These are phyloP conservation scores for Rusavskia elegans DNA, from an alignment of 495 filamentous ascomycete species.

Conservation along the genomic window DNA sequence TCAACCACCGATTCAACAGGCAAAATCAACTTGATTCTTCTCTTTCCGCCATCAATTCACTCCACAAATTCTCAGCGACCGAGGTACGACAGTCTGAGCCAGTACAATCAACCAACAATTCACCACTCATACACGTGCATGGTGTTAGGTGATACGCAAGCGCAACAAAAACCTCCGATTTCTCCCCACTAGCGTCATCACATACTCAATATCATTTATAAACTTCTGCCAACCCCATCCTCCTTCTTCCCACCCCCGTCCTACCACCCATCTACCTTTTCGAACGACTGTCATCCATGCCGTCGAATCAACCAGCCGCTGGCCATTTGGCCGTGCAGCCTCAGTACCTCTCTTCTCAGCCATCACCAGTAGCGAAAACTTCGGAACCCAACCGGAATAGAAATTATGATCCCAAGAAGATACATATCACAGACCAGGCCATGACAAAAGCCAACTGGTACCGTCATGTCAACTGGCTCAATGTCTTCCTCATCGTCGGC, in stretches of 20 bases:
- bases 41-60: no score
- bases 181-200: neutral
- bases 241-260: neutral
- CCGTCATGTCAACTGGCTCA: constrained; percentile 94
- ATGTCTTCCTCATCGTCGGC: constrained; percentile 72
- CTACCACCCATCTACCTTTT: neutral
- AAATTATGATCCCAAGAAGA: constrained; percentile 31
- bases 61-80: no score
- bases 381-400: constrained; percentile 16
- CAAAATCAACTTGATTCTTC: no score
- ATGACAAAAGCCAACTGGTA: constrained; percentile 84
- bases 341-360: constrained; percentile 15
- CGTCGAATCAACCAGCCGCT: constrained; percentile 14
- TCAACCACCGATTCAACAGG: no score
- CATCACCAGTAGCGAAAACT: constrained; percentile 12
- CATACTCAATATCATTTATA: no score
- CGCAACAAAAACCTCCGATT: neutral
- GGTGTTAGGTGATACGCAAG: neutral
- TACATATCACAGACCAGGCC: constrained; percentile 42
- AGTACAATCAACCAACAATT: no score
- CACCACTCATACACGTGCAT: neutral
- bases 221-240: neutral
- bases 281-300: constrained; percentile 6
- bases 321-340: constrained; percentile 15
- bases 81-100: no score